These are phyloP conservation scores for Ophioceras dolichostomum DNA, from an alignment of 2,329 filamentous ascomycete species.

Conservation along the genomic window DNA sequence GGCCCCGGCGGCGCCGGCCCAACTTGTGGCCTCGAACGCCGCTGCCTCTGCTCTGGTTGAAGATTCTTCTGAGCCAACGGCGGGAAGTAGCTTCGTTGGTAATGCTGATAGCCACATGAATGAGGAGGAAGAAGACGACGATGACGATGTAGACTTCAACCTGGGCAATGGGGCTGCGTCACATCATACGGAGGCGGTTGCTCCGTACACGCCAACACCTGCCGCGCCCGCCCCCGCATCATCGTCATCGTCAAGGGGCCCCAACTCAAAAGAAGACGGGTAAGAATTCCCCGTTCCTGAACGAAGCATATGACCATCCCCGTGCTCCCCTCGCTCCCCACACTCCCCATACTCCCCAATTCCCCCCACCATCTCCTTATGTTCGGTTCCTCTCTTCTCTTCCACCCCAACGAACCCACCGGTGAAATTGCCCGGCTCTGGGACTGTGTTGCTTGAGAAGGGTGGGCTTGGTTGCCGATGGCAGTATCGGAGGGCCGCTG, in stretches of 20 bases:
- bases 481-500: no score
- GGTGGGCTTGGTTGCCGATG: no score
- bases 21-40: slow-evolving; percentile 4
- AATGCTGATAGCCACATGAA: slow-evolving; percentile 14
- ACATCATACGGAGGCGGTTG: slow-evolving; percentile 3
- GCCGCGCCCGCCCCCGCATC: no score
- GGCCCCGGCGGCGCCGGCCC: slow-evolving; percentile 6
- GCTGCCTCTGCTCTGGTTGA: slow-evolving; percentile 7
- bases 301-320: no score
- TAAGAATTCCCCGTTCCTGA: no score
- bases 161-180: slow-evolving; percentile 26
- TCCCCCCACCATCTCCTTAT: no score
- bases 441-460: no score
- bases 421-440: no score
- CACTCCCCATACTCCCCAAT: no score
- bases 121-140: slow-evolving; percentile 29
- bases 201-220: slow-evolving; percentile 7
- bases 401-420: no score
- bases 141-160: slow-evolving; percentile 43
- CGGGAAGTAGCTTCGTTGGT: slow-evolving; percentile 10
- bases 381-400: no score
- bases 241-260: slow-evolving; percentile 31
- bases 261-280: slow-evolving; percentile 83
- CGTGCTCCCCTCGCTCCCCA: no score
- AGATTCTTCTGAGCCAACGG: slow-evolving; percentile 1